Evolutionary conservation across 2,329 filamentous ascomycete genomes (phyloP).

Genomic region (Clarireedia homoeocarpa): DNA sequence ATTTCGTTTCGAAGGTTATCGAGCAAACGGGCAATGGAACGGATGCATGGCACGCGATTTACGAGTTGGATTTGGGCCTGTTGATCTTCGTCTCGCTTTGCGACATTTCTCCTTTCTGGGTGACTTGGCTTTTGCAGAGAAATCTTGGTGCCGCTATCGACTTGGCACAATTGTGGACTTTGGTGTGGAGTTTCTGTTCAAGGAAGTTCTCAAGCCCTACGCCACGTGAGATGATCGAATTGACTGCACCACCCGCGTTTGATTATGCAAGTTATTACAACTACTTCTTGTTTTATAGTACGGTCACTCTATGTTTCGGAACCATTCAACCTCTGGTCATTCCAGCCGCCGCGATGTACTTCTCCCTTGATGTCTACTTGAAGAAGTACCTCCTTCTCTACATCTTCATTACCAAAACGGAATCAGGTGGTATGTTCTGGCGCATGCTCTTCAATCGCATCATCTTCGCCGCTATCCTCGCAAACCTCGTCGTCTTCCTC

Average conservation of each 20-base stretch:
- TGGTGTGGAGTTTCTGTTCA: conserved; percentile 77
- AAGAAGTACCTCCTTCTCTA: conserved; percentile 96
- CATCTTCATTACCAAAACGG: conserved; percentile 92
- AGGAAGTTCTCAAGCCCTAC: conserved; percentile 83
- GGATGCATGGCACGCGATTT: conserved; percentile 62
- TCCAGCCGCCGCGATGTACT: conserved; percentile 82
- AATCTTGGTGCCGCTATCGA: conserved; percentile 92
- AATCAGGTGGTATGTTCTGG: conserved; percentile 92
- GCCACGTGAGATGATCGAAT: conserved; percentile 82
- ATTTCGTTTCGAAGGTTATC: conserved; percentile 60
- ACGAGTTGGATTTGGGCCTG: conserved; percentile 52
- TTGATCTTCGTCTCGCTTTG: conserved; percentile 69
- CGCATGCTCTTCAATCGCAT: conserved; percentile 87
- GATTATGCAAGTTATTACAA: conserved; percentile 98
- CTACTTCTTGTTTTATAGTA: conserved; percentile 92
- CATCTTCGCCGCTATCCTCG: conserved; percentile 70
- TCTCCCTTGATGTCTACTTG: conserved; percentile 74
- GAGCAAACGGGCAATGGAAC: conserved; percentile 46
- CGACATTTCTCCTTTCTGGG: conserved; percentile 82
- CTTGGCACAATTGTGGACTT: conserved; percentile 76
- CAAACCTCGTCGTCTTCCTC: conserved; percentile 71
- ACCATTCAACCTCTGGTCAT: conserved; percentile 82
- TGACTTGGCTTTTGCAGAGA: conserved; percentile 86
- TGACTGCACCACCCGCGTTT: conserved; percentile 85
- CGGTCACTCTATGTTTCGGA: conserved; percentile 78